A percentile compares a stretch with the other conserved stretches of the same genome.
These are phyloP conservation scores for Tephrocybe sp. DNA, from an alignment of 768 basidiomycete genomes.

Conservation along the genomic window DNA sequence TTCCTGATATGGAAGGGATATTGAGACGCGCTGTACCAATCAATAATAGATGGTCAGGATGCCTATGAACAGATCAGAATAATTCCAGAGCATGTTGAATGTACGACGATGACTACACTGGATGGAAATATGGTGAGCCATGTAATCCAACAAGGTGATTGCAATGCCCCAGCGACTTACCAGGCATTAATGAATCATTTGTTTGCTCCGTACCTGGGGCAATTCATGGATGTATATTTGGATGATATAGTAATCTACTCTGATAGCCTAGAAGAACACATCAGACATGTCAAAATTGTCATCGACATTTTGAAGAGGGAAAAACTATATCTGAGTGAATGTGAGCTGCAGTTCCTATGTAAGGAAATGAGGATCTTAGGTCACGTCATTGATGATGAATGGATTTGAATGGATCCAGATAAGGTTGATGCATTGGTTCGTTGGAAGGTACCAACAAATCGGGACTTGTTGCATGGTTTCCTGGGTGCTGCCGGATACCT, in stretches of 20 bases:
- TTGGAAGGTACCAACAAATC: constrained; percentile 23
- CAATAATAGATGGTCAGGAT: constrained; percentile 31
- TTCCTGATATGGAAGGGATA: constrained; percentile 15
- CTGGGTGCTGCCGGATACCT: background rate
- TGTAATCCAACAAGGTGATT: constrained; percentile 22
- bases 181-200: constrained; percentile 34
- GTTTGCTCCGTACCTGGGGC: constrained; percentile 28
- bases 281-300: background rate
- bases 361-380: background rate
- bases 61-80: constrained; percentile 37
- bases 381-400: background rate
- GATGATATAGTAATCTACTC: background rate
- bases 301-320: background rate
- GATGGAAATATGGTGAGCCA: constrained; percentile 27
- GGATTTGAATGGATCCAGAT: constrained; percentile 23
- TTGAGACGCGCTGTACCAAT: constrained; percentile 17
- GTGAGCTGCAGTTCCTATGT: background rate
- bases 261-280: background rate
- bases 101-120: constrained; percentile 20
- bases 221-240: background rate
- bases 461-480: constrained; percentile 22
- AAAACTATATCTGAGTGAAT: background rate
- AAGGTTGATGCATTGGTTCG: constrained; percentile 31
- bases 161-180: constrained; percentile 25
- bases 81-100: constrained; percentile 20